Evolutionary conservation across 305 asterid genomes (phyloP).

Genomic region (Fraxinus albicans): DNA sequence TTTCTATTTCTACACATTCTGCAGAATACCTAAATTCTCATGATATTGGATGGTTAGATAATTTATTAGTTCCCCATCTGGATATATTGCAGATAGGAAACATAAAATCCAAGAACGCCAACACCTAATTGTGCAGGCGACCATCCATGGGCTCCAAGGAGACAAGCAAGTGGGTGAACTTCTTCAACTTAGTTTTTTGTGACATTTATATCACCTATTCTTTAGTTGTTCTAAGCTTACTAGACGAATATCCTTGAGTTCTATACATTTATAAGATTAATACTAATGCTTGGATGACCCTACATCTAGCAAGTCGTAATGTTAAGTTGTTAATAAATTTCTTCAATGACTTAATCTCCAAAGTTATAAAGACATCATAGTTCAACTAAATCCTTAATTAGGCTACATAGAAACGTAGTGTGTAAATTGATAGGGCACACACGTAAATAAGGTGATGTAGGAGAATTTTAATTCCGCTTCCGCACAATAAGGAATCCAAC

Average conservation of each 20-base stretch:
- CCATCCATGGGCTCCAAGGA: no score
- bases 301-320: background rate
- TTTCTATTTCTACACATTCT: no score
- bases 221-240: background rate
- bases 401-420: background rate
- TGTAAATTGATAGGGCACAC: background rate
- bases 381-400: background rate
- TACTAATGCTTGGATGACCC: background rate
- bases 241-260: background rate
- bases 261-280: background rate
- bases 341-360: background rate
- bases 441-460: background rate
- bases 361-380: background rate
- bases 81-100: background rate
- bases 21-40: background rate
- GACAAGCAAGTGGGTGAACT: background rate
- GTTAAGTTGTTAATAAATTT: background rate
- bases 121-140: no score
- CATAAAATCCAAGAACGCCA: no score
- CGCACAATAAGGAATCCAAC: background rate
- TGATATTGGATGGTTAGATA: background rate
- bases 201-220: background rate
- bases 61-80: background rate
- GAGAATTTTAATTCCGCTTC: background rate
- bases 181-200: background rate